Percentiles rank a stretch among this genome's conserved stretches.
phyloP scores from a whole-genome alignment of 257 asterid genomes.

The Plantago elongata region DNA sequence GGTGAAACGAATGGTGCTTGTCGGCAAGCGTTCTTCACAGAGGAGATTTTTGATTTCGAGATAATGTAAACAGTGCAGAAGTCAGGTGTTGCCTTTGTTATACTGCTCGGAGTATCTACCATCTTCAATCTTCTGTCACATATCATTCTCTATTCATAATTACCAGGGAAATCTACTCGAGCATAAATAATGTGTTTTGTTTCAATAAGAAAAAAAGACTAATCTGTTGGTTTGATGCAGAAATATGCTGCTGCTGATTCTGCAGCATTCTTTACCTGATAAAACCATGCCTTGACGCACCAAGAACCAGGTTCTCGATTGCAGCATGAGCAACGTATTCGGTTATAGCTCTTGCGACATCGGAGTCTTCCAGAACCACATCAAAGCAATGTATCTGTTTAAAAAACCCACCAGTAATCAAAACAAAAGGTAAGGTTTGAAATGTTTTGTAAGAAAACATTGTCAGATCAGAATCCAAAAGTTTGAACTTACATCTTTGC shows the following conservation, averaged over 20 bases:
- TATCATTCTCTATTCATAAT: background rate
- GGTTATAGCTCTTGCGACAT: constrained; percentile 38
- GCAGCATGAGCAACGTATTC: constrained; percentile 57
- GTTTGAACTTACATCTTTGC: constrained; percentile 59
- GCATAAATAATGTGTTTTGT: no score
- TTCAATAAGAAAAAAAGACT: no score
- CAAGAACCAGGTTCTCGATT: constrained; percentile 55
- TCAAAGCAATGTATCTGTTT: constrained; percentile 48
- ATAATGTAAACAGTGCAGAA: constrained; percentile 63
- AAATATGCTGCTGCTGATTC: no score
- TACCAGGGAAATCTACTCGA: background rate
- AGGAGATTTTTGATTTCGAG: constrained; percentile 47
- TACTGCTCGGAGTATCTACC: constrained; percentile 44
- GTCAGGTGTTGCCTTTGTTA: constrained; percentile 55
- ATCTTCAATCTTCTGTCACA: constrained; percentile 51
- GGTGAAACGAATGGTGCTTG: constrained; percentile 58
- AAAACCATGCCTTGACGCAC: constrained; percentile 59
- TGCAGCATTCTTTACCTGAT: constrained; percentile 31
- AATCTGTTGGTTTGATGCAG: no score
- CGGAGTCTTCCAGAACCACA: constrained; percentile 51
- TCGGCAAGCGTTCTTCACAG: constrained; percentile 48
- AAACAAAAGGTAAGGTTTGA: background rate
- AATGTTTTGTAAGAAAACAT: background rate
- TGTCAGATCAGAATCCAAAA: background rate
- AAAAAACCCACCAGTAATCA: background rate